Conservation (phyloP, 78 protist species). For the Dictyostelium purpureum region DNA sequence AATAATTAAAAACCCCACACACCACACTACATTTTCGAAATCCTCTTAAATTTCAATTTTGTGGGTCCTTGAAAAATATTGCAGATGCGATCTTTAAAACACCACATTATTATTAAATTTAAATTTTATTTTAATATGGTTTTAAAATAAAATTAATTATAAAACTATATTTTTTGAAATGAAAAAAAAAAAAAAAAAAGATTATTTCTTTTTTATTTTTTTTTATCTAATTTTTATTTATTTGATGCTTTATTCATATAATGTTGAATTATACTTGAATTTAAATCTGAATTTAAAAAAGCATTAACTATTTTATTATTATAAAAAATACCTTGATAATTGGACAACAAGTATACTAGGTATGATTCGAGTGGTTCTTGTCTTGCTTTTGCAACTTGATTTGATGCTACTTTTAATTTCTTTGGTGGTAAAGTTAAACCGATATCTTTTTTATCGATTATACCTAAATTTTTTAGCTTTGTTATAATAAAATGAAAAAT, state of each 20-base stretch:
- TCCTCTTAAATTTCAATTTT: too few species aligned
- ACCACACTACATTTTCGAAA: too few species aligned
- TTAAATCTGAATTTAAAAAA: conserved; percentile 36
- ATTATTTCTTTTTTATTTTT: not conserved
- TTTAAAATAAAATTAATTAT: too few species aligned
- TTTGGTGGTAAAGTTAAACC: conserved; percentile 40
- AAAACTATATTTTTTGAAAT: too few species aligned
- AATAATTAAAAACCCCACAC: too few species aligned
- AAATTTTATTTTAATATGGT: too few species aligned
- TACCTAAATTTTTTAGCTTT: conserved; percentile 14
- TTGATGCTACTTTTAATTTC: conserved; percentile 28
- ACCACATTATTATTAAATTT: too few species aligned
- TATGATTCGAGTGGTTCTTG: conserved; percentile 5
- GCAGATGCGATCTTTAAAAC: too few species aligned
- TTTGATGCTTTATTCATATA: not conserved
- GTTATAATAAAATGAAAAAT: not conserved
- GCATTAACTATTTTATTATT: conserved; percentile 47
- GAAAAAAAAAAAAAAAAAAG: not conserved
- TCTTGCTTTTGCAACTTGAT: conserved; percentile 38
- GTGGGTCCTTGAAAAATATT: too few species aligned
- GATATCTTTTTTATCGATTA: not conserved
- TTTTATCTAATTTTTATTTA: too few species aligned
- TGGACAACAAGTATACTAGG: not conserved
- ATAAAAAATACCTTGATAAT: conserved; percentile 61
- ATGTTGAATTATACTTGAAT: conserved; percentile 26